phyloP scores from a whole-genome alignment of 192 early-diverging fungal genomes.

The Entomortierella chlamydospora region DNA sequence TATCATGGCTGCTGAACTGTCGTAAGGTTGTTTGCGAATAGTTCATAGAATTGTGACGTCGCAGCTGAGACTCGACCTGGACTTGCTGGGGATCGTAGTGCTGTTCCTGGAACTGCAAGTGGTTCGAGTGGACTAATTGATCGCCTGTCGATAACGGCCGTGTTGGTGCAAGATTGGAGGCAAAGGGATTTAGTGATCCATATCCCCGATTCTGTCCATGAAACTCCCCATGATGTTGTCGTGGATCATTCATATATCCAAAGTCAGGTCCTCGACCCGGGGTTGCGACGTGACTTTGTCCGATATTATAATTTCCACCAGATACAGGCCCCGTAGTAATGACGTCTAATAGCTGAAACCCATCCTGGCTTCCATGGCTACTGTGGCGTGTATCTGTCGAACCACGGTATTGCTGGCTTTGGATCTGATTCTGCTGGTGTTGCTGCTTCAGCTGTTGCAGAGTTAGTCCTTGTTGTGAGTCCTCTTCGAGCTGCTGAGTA shows the following conservation, averaged over 20 bases:
- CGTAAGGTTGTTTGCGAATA: slow-evolving; percentile 8
- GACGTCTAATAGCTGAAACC: slow-evolving; percentile 38
- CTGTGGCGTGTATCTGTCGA: slow-evolving; percentile 29
- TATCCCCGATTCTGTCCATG: slow-evolving; percentile 4
- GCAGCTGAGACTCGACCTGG: slow-evolving; percentile 13
- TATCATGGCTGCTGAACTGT: not conserved
- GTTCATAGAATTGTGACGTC: slow-evolving; percentile 41
- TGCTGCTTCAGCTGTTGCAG: slow-evolving; percentile 41
- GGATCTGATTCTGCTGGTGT: slow-evolving; percentile 19
- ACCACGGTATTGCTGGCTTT: slow-evolving; percentile 7
- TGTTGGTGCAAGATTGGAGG: not conserved
- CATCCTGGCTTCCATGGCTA: slow-evolving; percentile 40
- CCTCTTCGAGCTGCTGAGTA: slow-evolving; percentile 12
- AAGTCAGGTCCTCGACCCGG: not conserved
- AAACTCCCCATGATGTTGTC: not conserved
- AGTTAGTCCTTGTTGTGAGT: slow-evolving; percentile 17
- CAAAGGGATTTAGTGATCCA: slow-evolving; percentile 16
- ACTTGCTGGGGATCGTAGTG: not conserved
- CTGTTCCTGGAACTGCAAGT: not conserved
- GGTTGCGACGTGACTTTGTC: not conserved
- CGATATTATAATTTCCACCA: slow-evolving; percentile 8
- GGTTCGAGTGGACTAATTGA: slow-evolving; percentile 1
- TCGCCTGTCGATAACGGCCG: slow-evolving; percentile 12
- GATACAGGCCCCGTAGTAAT: slow-evolving; percentile 47
- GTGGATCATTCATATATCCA: slow-evolving; percentile 8